A percentile compares a stretch with the other conserved stretches of the same genome.
Evolutionary conservation across 75 land plant genomes (phyloP).

Genomic region (Pseudotsuga menziesii): DNA sequence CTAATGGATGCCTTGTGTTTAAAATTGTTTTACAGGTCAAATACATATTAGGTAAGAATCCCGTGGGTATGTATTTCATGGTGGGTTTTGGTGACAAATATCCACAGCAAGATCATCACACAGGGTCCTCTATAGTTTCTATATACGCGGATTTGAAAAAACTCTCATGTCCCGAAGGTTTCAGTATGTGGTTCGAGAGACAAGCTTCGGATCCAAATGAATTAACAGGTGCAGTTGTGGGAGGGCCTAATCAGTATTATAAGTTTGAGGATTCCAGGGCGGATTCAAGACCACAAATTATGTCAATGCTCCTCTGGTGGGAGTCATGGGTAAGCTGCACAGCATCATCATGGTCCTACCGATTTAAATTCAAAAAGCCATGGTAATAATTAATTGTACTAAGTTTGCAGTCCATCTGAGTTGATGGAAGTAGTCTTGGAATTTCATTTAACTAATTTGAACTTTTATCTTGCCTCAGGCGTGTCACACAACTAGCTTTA

Average conservation of each 20-base stretch:
- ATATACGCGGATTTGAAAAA: background rate
- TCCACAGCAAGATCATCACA: constrained; percentile 67
- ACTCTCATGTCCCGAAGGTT: constrained; percentile 58
- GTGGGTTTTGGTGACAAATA: constrained; percentile 55
- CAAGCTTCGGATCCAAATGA: constrained; percentile 49
- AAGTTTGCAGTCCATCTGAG: no score
- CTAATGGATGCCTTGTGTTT: background rate
- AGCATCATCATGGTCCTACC: background rate
- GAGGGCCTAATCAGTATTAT: constrained; percentile 70
- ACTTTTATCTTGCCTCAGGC: no score
- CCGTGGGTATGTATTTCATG: constrained; percentile 59
- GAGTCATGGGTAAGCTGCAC: constrained; percentile 50
- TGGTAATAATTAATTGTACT: no score
- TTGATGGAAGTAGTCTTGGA: no score
- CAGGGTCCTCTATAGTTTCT: constrained; percentile 66
- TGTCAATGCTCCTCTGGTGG: constrained; percentile 72
- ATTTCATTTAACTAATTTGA: no score
- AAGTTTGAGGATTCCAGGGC: constrained; percentile 54
- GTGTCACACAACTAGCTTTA: no score
- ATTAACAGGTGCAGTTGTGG: constrained; percentile 76
- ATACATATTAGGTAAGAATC: constrained; percentile 61
- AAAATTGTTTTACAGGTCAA: constrained; percentile 37
- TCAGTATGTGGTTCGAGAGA: constrained; percentile 42
- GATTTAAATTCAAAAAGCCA: no score
- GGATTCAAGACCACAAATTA: constrained; percentile 60